Conservation (phyloP, 2,329 filamentous ascomycete species). For the Arthroderma sp. region DNA sequence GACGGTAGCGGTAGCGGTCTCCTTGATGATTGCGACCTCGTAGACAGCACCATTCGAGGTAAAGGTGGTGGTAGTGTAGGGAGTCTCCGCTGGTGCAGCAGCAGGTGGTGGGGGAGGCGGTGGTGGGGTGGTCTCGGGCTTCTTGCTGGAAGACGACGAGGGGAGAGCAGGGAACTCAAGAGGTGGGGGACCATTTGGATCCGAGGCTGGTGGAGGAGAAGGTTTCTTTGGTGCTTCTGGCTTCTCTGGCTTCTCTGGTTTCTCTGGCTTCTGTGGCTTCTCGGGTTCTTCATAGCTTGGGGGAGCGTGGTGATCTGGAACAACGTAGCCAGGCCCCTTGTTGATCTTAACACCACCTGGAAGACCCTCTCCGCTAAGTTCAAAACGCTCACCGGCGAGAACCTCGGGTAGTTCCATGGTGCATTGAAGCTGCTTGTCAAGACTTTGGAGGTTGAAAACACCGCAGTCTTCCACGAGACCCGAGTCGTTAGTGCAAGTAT, state of each 20-base stretch:
- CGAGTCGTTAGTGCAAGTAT: conserved; percentile 58
- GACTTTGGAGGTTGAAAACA: conserved; percentile 56
- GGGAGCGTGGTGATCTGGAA: conserved; percentile 1
- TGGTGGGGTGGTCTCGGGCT: background rate
- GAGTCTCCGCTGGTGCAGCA: background rate
- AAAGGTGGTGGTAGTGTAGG: conserved; percentile 7
- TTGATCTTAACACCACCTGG: conserved; percentile 50
- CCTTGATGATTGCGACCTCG: conserved; percentile 7
- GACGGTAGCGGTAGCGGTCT: conserved; percentile 7
- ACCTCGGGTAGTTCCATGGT: conserved; percentile 44
- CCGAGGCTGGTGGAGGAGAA: background rate
- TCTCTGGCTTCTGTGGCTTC: background rate
- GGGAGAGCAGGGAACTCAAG: background rate
- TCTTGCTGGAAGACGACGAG: background rate
- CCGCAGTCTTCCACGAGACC: conserved; percentile 62
- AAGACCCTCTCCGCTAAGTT: conserved; percentile 43
- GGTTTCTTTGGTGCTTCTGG: background rate
- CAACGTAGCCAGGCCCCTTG: conserved; percentile 31
- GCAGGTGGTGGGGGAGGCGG: background rate
- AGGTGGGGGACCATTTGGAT: background rate
- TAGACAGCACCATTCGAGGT: conserved; percentile 8
- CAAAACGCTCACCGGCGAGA: conserved; percentile 47
- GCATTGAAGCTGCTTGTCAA: conserved; percentile 45
- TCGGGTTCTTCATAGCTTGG: background rate
- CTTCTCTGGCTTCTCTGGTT: background rate